Evolutionary conservation across 2,329 filamentous ascomycete species (phyloP).

Genomic region (Microdochium bolleyi): DNA sequence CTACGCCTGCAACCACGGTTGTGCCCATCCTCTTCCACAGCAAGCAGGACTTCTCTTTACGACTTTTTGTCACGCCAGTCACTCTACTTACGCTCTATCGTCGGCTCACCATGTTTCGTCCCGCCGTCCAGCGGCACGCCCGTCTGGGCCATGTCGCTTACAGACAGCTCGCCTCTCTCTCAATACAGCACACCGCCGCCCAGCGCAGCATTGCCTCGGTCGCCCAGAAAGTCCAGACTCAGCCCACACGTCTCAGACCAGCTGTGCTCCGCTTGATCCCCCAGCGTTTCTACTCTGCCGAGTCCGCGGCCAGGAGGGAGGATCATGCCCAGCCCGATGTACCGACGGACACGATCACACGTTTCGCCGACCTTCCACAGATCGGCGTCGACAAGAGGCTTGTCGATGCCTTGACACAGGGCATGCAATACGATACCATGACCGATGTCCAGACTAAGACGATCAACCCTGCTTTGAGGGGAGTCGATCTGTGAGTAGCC

Average conservation of each 20-base stretch:
- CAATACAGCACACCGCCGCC: not conserved
- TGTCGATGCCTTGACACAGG: conserved; percentile 58
- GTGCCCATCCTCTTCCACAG: no score
- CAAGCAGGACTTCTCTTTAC: not conserved
- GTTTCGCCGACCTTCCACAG: conserved; percentile 35
- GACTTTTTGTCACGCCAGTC: not conserved
- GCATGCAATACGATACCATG: conserved; percentile 77
- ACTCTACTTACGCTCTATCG: not conserved
- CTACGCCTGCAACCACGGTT: no score
- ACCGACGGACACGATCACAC: conserved; percentile 16
- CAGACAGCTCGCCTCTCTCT: conserved; percentile 5
- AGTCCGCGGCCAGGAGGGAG: conserved; percentile 1
- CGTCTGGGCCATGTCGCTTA: conserved; percentile 5
- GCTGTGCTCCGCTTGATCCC: not conserved
- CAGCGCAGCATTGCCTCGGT: not conserved
- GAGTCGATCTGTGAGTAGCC: conserved; percentile 67
- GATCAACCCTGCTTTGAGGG: conserved; percentile 70
- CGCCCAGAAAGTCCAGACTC: conserved; percentile 2
- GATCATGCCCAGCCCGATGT: conserved; percentile 3
- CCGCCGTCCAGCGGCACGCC: conserved; percentile 6
- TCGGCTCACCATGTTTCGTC: conserved; percentile 6
- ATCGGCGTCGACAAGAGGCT: conserved; percentile 55
- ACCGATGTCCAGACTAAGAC: conserved; percentile 86
- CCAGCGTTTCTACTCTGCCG: conserved; percentile 4
- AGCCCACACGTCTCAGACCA: conserved; percentile 1